A percentile compares a stretch with the other conserved stretches of the same genome.
phyloP scores from a whole-genome alignment of 2,329 filamentous ascomycete genomes.

The Botrytis medusae region DNA sequence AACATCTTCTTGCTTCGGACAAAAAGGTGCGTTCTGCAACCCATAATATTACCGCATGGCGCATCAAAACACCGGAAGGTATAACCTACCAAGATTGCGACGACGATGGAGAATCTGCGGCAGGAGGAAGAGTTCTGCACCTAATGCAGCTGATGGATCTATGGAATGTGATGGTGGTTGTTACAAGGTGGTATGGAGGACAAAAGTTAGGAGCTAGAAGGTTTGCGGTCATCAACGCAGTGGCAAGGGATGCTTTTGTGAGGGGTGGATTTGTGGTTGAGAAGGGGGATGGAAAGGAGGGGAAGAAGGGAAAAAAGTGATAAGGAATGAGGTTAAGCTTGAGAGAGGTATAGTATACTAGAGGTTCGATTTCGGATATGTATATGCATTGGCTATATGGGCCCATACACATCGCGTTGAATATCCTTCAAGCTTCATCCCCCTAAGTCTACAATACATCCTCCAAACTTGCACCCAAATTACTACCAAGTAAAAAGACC shows the following conservation, averaged over 20 bases:
- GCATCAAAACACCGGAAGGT: conserved; percentile 61
- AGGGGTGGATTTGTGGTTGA: conserved; percentile 65
- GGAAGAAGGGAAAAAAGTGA: conserved; percentile 39
- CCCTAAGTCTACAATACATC: background rate
- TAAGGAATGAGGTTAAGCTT: background rate
- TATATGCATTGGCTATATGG: background rate
- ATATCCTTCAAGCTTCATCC: background rate
- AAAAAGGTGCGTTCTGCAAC: conserved; percentile 83
- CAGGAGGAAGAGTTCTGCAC: conserved; percentile 80
- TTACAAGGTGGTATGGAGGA: conserved; percentile 94
- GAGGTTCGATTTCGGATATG: too few species aligned
- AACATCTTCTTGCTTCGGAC: conserved; percentile 76
- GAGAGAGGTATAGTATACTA: background rate
- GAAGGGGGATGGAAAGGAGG: conserved; percentile 48
- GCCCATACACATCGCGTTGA: background rate
- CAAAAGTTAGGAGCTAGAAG: conserved; percentile 83
- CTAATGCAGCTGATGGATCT: conserved; percentile 93
- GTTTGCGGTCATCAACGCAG: conserved; percentile 86
- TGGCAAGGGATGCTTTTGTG: conserved; percentile 80
- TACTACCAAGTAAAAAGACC: background rate
- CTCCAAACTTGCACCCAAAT: background rate
- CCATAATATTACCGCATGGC: conserved; percentile 95
- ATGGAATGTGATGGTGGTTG: conserved; percentile 90
- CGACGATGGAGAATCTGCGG: conserved; percentile 93
- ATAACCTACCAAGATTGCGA: conserved; percentile 83